These are phyloP conservation scores for Craterostigma plantagineum DNA, from an alignment of 257 asterid genomes.

Conservation along the genomic window DNA sequence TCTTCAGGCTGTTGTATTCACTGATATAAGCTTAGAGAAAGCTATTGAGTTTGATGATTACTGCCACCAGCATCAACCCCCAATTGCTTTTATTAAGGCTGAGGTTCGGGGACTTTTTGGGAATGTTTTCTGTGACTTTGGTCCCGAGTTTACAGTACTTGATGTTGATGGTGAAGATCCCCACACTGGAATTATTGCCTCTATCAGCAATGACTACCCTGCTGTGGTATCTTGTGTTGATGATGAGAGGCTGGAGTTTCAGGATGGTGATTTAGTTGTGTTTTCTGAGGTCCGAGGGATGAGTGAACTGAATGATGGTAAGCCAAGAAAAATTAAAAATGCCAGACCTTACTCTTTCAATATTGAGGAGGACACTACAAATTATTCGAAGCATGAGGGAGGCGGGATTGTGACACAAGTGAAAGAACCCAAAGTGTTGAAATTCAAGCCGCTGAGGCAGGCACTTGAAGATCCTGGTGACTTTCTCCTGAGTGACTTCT, in stretches of 20 bases:
- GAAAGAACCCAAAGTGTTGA: conserved; percentile 27
- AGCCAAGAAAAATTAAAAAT: conserved; percentile 19
- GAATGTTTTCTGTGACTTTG: conserved; percentile 32
- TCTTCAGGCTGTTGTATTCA: conserved; percentile 4
- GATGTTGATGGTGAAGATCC: conserved; percentile 44
- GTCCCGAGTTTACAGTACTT: conserved; percentile 27
- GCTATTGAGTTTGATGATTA: conserved; percentile 4
- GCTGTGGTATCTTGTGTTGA: conserved; percentile 33
- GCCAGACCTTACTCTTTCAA: conserved; percentile 25
- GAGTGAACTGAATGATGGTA: conserved; percentile 30
- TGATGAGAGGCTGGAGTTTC: conserved; percentile 37
- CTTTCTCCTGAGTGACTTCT: conserved; percentile 26
- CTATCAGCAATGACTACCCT: conserved; percentile 30
- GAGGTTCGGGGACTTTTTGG: conserved; percentile 40
- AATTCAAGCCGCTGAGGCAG: conserved; percentile 21
- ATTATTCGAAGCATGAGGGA: conserved; percentile 15
- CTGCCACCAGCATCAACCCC: conserved; percentile 21
- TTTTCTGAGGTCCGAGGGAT: conserved; percentile 35
- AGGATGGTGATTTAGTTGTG: conserved; percentile 38
- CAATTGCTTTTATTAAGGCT: conserved; percentile 32
- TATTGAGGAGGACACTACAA: conserved; percentile 29
- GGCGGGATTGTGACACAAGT: conserved; percentile 44
- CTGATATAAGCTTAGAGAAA: background rate
- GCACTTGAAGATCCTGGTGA: conserved; percentile 38
- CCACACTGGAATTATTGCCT: conserved; percentile 32